Conservation (phyloP, 805 yeast species). For the Teunomyces atbi region DNA sequence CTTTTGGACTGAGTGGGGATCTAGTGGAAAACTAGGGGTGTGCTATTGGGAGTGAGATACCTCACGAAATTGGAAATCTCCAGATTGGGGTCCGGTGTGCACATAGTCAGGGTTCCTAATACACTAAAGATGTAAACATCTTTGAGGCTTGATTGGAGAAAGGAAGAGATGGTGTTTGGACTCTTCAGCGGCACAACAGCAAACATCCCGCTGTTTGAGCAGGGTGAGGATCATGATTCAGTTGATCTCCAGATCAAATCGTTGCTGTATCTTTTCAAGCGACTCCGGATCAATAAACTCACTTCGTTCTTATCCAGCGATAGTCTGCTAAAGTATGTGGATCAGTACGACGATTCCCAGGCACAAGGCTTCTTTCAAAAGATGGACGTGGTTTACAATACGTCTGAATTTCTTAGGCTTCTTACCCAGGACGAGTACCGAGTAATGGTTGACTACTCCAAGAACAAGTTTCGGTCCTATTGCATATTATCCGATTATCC, state of each 20-base stretch:
- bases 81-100: neutral
- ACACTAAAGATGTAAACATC: neutral
- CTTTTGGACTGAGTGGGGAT: no score
- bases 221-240: conserved; percentile 39
- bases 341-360: conserved; percentile 2
- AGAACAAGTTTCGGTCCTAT: conserved; percentile 63
- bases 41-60: no score
- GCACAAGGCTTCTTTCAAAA: conserved; percentile 21
- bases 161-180: neutral
- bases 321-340: conserved; percentile 16
- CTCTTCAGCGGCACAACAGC: conserved; percentile 4
- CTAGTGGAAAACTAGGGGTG: no score
- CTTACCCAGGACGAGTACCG: conserved; percentile 60
- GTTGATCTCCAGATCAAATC: conserved; percentile 63
- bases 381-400: conserved; percentile 57
- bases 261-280: conserved; percentile 53
- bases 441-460: conserved; percentile 62
- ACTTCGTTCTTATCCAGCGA: conserved; percentile 39
- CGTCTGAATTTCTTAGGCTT: conserved; percentile 38
- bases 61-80: neutral
- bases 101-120: neutral
- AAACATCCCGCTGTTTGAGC: conserved; percentile 13
- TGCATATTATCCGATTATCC: conserved; percentile 56
- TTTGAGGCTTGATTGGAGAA: neutral
- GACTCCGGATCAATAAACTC: conserved; percentile 45